A percentile compares a stretch with the other conserved stretches of the same genome.
Evolutionary conservation across 2,329 filamentous ascomycete genomes (phyloP).

Genomic region (Ramichloridium luteum): DNA sequence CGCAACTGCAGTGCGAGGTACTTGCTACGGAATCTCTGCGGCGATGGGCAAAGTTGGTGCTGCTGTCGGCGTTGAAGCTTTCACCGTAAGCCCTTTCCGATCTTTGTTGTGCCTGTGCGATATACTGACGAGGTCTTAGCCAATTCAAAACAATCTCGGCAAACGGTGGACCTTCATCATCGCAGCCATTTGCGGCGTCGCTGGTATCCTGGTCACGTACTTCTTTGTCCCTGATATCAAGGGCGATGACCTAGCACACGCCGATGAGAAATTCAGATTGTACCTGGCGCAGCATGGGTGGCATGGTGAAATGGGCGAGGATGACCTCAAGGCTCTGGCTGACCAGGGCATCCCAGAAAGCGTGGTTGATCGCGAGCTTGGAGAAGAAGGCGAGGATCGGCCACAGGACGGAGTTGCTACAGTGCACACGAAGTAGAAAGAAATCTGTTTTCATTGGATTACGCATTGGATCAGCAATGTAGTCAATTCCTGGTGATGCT

Average conservation of each 20-base stretch:
- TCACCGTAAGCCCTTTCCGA: too few species aligned
- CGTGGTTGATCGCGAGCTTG: too few species aligned
- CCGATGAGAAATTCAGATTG: constrained; percentile 37
- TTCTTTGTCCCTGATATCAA: constrained; percentile 37
- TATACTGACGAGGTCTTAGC: too few species aligned
- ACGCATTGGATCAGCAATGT: too few species aligned
- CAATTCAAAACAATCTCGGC: too few species aligned
- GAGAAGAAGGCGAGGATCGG: too few species aligned
- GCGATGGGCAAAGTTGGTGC: constrained; percentile 42
- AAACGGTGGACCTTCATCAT: constrained; percentile 40
- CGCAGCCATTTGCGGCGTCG: constrained; percentile 39
- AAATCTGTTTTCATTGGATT: too few species aligned
- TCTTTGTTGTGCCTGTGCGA: too few species aligned
- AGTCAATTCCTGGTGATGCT: too few species aligned
- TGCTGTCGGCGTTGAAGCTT: constrained; percentile 40
- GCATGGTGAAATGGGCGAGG: constrained; percentile 36
- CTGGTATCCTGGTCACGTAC: constrained; percentile 36
- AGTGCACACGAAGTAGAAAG: too few species aligned
- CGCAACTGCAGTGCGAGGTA: constrained; percentile 41
- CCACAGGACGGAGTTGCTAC: too few species aligned
- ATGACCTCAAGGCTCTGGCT: constrained; percentile 26
- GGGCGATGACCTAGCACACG: constrained; percentile 33
- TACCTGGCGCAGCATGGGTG: constrained; percentile 36
- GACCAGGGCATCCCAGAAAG: constrained; percentile 11
- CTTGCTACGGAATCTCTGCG: constrained; percentile 40